Evolutionary conservation across 129 eudicot species (phyloP).

Genomic region (Flaveria robusta): DNA sequence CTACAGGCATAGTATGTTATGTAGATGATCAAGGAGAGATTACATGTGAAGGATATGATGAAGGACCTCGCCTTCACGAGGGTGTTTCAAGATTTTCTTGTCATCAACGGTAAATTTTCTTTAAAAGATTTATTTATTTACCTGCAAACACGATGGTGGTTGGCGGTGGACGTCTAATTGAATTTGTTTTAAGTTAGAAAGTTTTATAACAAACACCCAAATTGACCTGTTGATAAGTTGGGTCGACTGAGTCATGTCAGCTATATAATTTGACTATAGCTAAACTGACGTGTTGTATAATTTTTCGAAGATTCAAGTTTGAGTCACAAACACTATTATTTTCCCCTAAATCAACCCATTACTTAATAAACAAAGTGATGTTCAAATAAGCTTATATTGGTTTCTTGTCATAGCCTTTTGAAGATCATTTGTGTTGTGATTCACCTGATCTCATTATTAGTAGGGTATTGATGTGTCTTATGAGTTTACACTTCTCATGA

Average conservation of each 20-base stretch:
- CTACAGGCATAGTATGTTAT: conserved; percentile 69
- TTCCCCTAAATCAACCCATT: neutral
- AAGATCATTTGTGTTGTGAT: no score
- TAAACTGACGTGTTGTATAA: neutral
- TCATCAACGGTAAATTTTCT: conserved; percentile 39
- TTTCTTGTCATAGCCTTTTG: no score
- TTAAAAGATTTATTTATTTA: neutral
- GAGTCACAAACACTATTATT: neutral
- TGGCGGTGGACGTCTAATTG: neutral
- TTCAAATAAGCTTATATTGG: no score
- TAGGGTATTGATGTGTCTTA: no score
- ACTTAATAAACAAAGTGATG: neutral
- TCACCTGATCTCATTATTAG: no score
- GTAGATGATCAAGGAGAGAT: conserved; percentile 73
- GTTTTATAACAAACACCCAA: neutral
- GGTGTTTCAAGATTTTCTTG: conserved; percentile 39
- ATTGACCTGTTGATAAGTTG: neutral
- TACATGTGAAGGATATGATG: conserved; percentile 82
- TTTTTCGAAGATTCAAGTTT: neutral
- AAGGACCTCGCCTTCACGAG: conserved; percentile 72
- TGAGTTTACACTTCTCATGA: no score
- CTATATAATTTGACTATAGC: no score
- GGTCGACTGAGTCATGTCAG: no score
- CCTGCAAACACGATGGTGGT: neutral
- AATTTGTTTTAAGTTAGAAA: neutral